Evolutionary conservation across 306 rosid species (phyloP).

Genomic region (Geum urbanum): DNA sequence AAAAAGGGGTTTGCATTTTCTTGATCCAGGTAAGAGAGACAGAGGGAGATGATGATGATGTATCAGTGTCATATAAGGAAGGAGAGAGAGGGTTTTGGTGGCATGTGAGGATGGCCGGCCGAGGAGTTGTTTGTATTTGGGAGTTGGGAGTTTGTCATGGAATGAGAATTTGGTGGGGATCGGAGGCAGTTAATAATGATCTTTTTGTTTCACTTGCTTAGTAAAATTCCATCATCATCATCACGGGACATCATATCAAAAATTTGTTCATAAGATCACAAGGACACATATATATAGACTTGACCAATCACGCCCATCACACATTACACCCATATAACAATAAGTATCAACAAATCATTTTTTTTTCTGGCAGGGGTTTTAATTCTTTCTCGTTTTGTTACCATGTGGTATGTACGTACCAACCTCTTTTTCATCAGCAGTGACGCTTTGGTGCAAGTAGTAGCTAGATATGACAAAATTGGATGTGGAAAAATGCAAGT

Average conservation of each 20-base stretch:
- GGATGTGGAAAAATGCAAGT: not conserved
- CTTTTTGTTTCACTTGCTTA: not conserved
- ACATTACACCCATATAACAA: not conserved
- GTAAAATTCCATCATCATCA: constrained; percentile 20
- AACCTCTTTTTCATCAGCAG: not conserved
- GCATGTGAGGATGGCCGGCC: constrained; percentile 61
- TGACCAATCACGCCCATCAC: not conserved
- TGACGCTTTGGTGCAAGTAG: not conserved
- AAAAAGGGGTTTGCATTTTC: constrained; percentile 27
- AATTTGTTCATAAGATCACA: no score
- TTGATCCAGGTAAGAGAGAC: constrained; percentile 12
- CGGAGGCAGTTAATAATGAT: constrained; percentile 13
- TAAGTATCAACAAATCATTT: constrained; percentile 31
- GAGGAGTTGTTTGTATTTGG: constrained; percentile 29
- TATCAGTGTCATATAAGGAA: not conserved
- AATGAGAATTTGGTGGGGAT: constrained; percentile 20
- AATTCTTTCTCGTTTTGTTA: not conserved
- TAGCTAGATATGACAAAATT: not conserved
- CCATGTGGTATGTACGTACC: not conserved
- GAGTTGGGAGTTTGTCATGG: constrained; percentile 48
- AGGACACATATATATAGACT: no score
- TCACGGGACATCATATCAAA: constrained; percentile 31
- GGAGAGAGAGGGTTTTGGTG: constrained; percentile 31
- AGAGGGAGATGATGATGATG: constrained; percentile 10
- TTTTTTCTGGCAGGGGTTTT: not conserved